Evolutionary conservation across 2,329 filamentous ascomycete genomes (phyloP).

Genomic region (Cercospora zeae-maydis): DNA sequence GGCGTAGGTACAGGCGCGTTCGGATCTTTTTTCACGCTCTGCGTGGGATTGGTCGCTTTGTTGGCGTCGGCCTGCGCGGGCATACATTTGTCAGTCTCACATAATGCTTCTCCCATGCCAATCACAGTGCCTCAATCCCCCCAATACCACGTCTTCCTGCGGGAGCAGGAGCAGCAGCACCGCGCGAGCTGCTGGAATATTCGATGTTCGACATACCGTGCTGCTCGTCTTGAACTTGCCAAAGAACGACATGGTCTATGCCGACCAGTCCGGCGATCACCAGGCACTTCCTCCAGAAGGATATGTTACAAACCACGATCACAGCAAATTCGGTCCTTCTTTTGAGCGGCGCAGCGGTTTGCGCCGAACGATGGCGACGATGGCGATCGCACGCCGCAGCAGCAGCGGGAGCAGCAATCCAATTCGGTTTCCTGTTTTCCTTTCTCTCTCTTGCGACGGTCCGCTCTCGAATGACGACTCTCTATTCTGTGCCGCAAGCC

Average conservation of each 20-base stretch:
- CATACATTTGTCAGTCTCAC: conserved; percentile 20
- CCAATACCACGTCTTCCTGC: not conserved
- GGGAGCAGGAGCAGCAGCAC: not conserved
- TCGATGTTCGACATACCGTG: conserved; percentile 1
- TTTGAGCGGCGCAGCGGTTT: not conserved
- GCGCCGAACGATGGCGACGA: not conserved
- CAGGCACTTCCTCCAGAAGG: not conserved
- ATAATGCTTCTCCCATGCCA: conserved; percentile 6
- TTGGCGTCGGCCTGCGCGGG: conserved; percentile 45
- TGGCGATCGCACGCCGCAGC: not conserved
- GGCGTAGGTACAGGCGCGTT: conserved; percentile 56
- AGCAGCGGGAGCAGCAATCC: conserved; percentile 4
- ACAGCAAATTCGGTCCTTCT: not conserved
- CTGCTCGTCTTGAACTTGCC: conserved; percentile 49
- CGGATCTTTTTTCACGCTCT: conserved; percentile 56
- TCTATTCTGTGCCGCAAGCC: conserved; percentile 7
- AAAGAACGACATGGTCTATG: conserved; percentile 51
- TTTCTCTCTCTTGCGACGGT: not conserved
- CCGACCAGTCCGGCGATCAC: not conserved
- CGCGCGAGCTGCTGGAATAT: not conserved
- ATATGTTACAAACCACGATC: not conserved
- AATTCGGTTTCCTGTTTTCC: not conserved
- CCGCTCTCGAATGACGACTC: not conserved
- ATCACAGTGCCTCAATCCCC: not conserved
- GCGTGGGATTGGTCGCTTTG: conserved; percentile 45